Evolutionary conservation across 2,329 filamentous ascomycete species (phyloP), one percentile per base, ranked within the genome.

Genomic region (Colletotrichum sp.): DNA sequence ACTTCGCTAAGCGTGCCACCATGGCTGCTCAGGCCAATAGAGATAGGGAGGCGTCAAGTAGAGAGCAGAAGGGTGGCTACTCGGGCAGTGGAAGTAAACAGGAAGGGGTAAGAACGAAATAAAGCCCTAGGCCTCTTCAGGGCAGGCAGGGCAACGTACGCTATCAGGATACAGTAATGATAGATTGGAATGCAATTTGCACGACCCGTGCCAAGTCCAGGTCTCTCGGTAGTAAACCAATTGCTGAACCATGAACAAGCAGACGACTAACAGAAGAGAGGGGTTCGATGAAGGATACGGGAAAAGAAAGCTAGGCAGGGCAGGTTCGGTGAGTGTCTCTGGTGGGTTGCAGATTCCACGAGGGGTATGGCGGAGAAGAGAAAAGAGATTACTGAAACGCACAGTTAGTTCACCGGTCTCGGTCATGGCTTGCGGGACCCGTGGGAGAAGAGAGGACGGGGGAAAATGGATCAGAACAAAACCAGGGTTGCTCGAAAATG

Each of bases 11-110:
- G 32, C 80, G 85, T 52, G 85, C 85, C 13, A 79, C 82, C 21
- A 80, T 80, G n/a, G 84, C 83, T 26, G 85, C 84, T 10, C 78
- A 80, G 60, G 78, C 81, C 30, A 85, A 86, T 75, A 81, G 81
- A 69, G 80, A 82, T 32, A 74, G 68, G 9, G 72, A 67, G n/a
- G 65, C 77, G 8, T 77, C 72, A 15, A 57, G 18, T 12, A 77
- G 79, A 34, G 28, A 78, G 64, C 57, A 77, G 65, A 59, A 80
- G 79, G 59, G 77, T 65, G 28, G 74, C 24, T 63, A 63, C 18
- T 26, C 39, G 10, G 77, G 70, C 18, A 52, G 66, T 15, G 62
- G 66, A 36, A 77, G 55, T 49, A 73, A 72, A 24, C 65, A 57
- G 55, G 57, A 73, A n/a, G 75, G 71, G 12, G 74, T 59, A 52